A percentile compares a stretch with the other conserved stretches of the same genome.
Conservation (phyloP, 2,329 filamentous ascomycete species). For the Albifimbria verrucaria region DNA sequence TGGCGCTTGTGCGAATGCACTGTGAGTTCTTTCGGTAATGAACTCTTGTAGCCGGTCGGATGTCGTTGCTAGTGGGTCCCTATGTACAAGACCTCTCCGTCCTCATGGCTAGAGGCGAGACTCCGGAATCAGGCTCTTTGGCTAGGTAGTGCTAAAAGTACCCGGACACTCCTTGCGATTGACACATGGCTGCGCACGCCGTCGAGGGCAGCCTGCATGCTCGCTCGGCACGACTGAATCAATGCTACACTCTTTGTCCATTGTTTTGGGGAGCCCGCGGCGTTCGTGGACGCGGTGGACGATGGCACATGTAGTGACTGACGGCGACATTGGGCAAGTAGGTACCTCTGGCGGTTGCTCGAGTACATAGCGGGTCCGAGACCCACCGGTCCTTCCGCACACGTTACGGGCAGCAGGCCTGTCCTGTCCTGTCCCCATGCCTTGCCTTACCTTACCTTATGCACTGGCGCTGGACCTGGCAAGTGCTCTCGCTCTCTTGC, state of each 20-base stretch:
- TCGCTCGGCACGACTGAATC: no score
- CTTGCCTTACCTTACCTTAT: not conserved
- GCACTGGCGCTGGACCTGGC: not conserved
- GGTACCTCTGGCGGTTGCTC: not conserved
- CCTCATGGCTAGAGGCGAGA: not conserved
- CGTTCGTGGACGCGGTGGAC: no score
- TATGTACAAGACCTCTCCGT: not conserved
- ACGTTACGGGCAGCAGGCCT: not conserved
- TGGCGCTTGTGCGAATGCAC: no score
- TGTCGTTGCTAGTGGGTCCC: slow-evolving; percentile 31
- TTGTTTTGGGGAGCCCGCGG: no score
- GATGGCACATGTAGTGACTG: not conserved
- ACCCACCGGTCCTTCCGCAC: slow-evolving; percentile 3
- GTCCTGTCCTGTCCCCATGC: not conserved
- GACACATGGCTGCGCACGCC: no score
- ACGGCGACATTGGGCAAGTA: not conserved
- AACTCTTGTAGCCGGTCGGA: slow-evolving; percentile 23
- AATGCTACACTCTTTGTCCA: no score
- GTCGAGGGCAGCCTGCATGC: no score
- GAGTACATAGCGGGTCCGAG: slow-evolving; percentile 1
- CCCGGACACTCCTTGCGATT: no score
- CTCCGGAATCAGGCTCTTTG: not conserved
- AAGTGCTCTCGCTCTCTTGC: not conserved
- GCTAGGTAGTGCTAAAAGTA: not conserved
- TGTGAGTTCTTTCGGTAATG: slow-evolving; percentile 3